Base-by-base conservation (phyloP, 768 basidiomycete species). In the Terana coerulea region DNA sequence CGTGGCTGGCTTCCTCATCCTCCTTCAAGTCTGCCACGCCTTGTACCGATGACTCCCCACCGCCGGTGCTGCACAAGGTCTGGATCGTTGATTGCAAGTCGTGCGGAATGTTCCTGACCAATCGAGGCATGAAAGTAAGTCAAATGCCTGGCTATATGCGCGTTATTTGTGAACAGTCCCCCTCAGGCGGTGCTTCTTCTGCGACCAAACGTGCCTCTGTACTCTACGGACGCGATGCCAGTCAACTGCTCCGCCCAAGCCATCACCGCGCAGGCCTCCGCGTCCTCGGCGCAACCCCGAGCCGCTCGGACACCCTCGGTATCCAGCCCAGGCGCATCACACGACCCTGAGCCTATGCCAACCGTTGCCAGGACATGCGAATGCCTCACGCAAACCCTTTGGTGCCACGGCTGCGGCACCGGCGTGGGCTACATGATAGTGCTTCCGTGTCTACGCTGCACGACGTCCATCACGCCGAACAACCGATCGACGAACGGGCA, bases 361-460 rank as follows among this genome's bases (percentile, higher is more conserved):
- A 62, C 71, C 30, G 72, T 46, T 5, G 69, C 67, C 69, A 79
- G 88, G 35, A 90, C 89, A 8, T 93, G 91, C 67, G 88, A 89
- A 62, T 94, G 90, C 63, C 72, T 93, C 37, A 93, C 91, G 2
- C 87, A 90, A 65, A 84, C 83, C 0, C 73, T 93, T 19, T 86
- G 79, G 60, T 92, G 91, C 63, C 86, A 88, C 61, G 82, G 81
- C 8, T 93, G 91, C 67, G 91, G 91, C 8, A 67, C 68, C 30
- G 68, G 78, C 28, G 77, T 91, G 46, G 91, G 91, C 26, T 92
- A 89, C 64, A 85, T 86, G 82, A 88, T 89, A 52, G 85, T 89
- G 28, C 74, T 79, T 55, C 87, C 88, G 76, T 93, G 91, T 64
- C 58, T 72, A 15, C 81, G 82, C 41, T 94, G 90, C 67, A 90